Conservation (phyloP, 306 rosid genomes). For the Acacia acuminata region DNA sequence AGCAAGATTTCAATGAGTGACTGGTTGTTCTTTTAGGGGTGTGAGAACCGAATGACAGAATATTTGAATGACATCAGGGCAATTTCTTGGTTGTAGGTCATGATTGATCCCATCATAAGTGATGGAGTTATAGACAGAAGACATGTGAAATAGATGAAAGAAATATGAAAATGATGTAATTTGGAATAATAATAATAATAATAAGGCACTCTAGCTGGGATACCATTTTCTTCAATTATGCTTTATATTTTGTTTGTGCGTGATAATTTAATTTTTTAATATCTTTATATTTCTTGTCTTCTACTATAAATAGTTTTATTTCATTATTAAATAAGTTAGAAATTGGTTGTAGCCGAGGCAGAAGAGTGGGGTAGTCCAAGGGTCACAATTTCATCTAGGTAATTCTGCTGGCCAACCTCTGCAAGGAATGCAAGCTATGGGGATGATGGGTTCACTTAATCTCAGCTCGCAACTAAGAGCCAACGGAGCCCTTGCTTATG, state of each 20-base stretch:
- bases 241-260: background rate
- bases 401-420: conserved; percentile 79
- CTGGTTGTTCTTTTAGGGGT: conserved; percentile 1
- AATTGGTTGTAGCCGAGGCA: conserved; percentile 81
- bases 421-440: conserved; percentile 90
- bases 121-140: background rate
- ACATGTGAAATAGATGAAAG: background rate
- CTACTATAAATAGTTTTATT: background rate
- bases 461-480: conserved; percentile 69
- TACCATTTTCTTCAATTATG: background rate
- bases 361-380: conserved; percentile 74
- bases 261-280: background rate
- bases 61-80: background rate
- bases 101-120: conserved; percentile 11
- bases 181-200: background rate
- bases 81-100: conserved; percentile 11
- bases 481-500: conserved; percentile 61
- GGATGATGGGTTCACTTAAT: conserved; percentile 74
- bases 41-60: background rate
- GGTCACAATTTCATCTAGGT: conserved; percentile 69
- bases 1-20: background rate
- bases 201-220: background rate
- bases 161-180: conserved; percentile 1
- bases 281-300: conserved; percentile 8
- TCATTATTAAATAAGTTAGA: conserved; percentile 28